Conservation (phyloP, 176 grass and related monocot species). For the Paspalum notatum region DNA sequence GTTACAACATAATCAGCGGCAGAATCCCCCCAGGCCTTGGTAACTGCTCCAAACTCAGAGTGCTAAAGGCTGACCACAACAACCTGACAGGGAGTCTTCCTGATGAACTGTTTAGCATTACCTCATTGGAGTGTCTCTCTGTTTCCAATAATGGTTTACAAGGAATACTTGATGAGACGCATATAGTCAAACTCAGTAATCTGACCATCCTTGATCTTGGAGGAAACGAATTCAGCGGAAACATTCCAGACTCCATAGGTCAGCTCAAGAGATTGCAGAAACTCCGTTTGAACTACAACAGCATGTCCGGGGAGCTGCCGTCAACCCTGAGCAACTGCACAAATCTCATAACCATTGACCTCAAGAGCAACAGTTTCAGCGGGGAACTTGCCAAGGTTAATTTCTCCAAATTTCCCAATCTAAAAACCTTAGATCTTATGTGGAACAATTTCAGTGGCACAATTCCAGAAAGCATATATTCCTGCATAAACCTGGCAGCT, state of each 20-base stretch:
- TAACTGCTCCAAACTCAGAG: constrained; percentile 40
- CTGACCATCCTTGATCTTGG: constrained; percentile 43
- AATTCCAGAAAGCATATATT: constrained; percentile 56
- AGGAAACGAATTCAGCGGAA: constrained; percentile 11
- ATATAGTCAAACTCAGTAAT: constrained; percentile 29
- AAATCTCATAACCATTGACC: constrained; percentile 21
- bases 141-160: constrained; percentile 36
- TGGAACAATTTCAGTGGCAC: constrained; percentile 35
- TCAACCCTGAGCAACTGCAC: constrained; percentile 43
- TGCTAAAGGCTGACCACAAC: constrained; percentile 43
- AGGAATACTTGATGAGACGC: constrained; percentile 27
- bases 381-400: constrained; percentile 41
- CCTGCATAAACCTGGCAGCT: constrained; percentile 43
- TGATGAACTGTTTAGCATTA: constrained; percentile 41
- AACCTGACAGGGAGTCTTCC: constrained; percentile 39
- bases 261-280: constrained; percentile 37
- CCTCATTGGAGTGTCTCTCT: constrained; percentile 33
- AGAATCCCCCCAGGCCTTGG: constrained; percentile 30
- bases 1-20: constrained; percentile 33
- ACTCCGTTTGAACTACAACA: constrained; percentile 29
- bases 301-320: constrained; percentile 44
- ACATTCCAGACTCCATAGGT: constrained; percentile 40
- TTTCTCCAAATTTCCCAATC: constrained; percentile 36
- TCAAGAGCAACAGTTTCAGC: constrained; percentile 37
- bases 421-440: constrained; percentile 41